Percentiles rank a stretch among this genome's conserved stretches.
phyloP scores from a whole-genome alignment of 2,329 filamentous ascomycete genomes.

The Hypocreales sp. region DNA sequence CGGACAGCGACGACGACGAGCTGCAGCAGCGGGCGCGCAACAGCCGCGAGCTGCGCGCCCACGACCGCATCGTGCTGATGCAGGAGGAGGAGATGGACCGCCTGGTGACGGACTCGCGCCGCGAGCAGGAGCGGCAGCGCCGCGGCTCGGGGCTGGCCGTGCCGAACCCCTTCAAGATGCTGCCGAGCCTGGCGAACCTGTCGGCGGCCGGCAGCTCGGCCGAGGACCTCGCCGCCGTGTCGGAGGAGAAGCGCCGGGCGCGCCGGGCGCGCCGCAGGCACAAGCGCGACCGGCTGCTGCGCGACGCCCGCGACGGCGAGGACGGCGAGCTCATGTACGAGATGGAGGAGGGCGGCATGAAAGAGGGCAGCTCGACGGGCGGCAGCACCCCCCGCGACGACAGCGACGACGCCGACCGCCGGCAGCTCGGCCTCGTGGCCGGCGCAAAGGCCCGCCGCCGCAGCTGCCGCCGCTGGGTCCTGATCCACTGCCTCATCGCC shows the following conservation, averaged over 20 bases:
- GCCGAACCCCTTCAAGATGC: slow-evolving; percentile 32
- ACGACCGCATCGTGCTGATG: slow-evolving; percentile 55
- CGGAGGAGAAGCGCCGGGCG: slow-evolving; percentile 30
- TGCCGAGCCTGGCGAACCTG: slow-evolving; percentile 20
- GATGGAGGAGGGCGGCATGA: slow-evolving; percentile 69
- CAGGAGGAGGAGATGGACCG: slow-evolving; percentile 60
- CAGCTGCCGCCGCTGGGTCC: slow-evolving; percentile 36
- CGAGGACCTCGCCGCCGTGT: slow-evolving; percentile 30
- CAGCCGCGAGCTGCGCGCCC: slow-evolving; percentile 52
- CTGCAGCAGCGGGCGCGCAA: slow-evolving; percentile 49
- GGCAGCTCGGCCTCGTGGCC: slow-evolving; percentile 30
- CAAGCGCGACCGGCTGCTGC: slow-evolving; percentile 36
- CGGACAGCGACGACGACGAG: slow-evolving; percentile 62
- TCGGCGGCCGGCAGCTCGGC: slow-evolving; percentile 25
- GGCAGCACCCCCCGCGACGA: slow-evolving; percentile 45
- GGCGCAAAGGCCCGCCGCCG: slow-evolving; percentile 32
- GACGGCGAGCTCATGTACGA: slow-evolving; percentile 73
- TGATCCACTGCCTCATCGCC: slow-evolving; percentile 35
- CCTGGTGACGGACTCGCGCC: slow-evolving; percentile 37
- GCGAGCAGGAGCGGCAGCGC: slow-evolving; percentile 32
- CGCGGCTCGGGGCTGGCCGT: slow-evolving; percentile 32
- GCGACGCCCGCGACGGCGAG: slow-evolving; percentile 44
- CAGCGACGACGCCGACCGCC: slow-evolving; percentile 42
- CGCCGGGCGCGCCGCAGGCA: slow-evolving; percentile 33
- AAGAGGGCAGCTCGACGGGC: slow-evolving; percentile 48